These are phyloP conservation scores for Scalesia atractyloides DNA, from an alignment of 129 eudicot species.

Conservation along the genomic window DNA sequence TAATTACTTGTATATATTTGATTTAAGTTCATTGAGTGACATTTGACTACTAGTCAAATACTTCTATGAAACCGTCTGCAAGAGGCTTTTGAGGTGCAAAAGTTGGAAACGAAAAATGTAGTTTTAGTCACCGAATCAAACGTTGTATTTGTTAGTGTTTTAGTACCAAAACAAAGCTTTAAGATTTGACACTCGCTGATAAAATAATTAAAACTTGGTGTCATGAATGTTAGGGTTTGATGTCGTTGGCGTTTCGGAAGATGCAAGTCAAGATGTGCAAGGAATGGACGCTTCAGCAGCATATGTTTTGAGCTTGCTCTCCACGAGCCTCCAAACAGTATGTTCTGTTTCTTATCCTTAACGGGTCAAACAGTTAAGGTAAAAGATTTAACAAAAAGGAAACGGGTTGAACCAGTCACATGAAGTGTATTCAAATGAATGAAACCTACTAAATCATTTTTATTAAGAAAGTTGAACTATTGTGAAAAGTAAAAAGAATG, in stretches of 20 bases:
- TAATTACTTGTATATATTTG: not conserved
- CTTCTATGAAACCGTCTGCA: too few relatives aligned
- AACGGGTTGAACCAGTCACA: not conserved
- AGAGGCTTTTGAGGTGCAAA: not conserved
- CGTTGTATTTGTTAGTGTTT: slow-evolving; percentile 12
- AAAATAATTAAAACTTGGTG: not conserved
- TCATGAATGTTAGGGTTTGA: slow-evolving; percentile 61
- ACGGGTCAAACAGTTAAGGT: not conserved
- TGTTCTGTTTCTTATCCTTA: slow-evolving; percentile 22
- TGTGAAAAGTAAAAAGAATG: too few relatives aligned
- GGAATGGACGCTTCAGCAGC: slow-evolving; percentile 79
- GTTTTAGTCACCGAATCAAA: slow-evolving; percentile 3
- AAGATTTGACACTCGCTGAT: not conserved
- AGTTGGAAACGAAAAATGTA: not conserved
- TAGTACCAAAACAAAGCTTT: not conserved
- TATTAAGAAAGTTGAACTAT: not conserved
- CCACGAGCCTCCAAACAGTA: slow-evolving; percentile 63
- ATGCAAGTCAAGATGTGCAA: slow-evolving; percentile 60
- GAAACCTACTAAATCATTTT: not conserved
- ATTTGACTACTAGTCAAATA: not conserved
- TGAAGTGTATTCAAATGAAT: too few relatives aligned
- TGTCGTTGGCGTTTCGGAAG: slow-evolving; percentile 60
- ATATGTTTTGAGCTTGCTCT: slow-evolving; percentile 63
- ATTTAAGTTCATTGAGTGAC: not conserved
- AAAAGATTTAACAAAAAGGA: not conserved